phyloP scores from a whole-genome alignment of 2,329 filamentous ascomycete genomes.

The Microcera coccophila region DNA sequence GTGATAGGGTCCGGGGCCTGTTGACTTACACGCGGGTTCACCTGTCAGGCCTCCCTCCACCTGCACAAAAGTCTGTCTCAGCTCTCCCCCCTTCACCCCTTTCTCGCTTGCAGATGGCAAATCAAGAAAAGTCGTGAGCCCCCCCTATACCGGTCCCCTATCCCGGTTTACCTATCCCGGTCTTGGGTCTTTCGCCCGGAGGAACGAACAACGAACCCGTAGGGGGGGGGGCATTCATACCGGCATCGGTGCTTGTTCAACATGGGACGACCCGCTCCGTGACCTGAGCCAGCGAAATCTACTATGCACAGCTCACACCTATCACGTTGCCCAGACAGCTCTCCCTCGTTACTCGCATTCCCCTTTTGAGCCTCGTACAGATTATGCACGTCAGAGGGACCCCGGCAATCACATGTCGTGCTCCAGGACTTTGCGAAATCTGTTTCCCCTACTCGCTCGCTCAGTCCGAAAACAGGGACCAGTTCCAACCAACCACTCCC shows the following conservation, averaged over 20 bases:
- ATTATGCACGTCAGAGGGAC: conserved; percentile 26
- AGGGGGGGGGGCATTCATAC: no score
- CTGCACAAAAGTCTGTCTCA: neutral
- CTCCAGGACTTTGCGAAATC: neutral
- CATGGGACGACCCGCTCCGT: conserved; percentile 2
- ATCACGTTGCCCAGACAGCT: conserved; percentile 13
- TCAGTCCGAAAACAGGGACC: no score
- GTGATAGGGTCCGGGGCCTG: neutral
- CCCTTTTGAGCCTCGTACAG: conserved; percentile 18
- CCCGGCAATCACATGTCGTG: conserved; percentile 4
- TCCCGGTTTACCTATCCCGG: conserved; percentile 15
- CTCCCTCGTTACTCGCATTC: conserved; percentile 13
- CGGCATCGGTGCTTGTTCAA: no score
- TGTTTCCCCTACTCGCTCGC: no score
- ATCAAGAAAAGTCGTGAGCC: no score
- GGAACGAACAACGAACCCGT: neutral
- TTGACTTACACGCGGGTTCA: neutral
- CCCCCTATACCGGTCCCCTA: conserved; percentile 22
- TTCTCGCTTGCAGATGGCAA: conserved; percentile 11
- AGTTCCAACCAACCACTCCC: no score
- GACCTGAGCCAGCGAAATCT: neutral
- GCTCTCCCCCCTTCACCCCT: neutral
- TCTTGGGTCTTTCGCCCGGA: conserved; percentile 21
- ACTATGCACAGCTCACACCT: neutral
- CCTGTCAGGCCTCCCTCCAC: no score